Conservation (phyloP, 2,329 filamentous ascomycete species). For the Fusarium staphyleae region DNA sequence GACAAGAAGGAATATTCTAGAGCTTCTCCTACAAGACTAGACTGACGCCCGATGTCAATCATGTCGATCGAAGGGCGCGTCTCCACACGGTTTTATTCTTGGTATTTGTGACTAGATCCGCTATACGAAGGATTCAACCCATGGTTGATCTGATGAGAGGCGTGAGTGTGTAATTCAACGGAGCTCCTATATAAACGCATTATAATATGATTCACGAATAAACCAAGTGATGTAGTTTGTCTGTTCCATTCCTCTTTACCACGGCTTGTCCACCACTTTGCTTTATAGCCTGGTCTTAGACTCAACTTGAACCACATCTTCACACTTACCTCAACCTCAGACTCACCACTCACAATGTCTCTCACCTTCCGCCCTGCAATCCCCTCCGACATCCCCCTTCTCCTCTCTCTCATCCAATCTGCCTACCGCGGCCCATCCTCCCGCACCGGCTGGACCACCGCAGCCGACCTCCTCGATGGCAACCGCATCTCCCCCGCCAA, state of each 20-base stretch:
- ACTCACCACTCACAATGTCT: conserved; percentile 18
- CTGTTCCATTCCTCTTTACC: no score
- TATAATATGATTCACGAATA: no score
- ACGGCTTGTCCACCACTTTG: no score
- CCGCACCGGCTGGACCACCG: conserved; percentile 56
- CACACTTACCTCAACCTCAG: background rate
- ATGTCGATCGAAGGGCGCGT: conserved; percentile 14
- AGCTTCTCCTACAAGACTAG: background rate
- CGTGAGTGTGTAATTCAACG: no score
- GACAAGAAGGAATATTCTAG: background rate
- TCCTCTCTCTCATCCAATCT: conserved; percentile 51
- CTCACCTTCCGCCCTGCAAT: conserved; percentile 40
- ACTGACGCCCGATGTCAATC: conserved; percentile 4
- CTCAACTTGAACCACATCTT: background rate
- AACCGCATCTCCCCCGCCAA: conserved; percentile 52
- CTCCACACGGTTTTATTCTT: background rate
- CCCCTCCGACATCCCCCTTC: conserved; percentile 41
- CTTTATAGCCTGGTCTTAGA: background rate
- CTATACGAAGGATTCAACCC: background rate
- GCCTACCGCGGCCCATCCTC: conserved; percentile 54
- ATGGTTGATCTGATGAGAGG: no score
- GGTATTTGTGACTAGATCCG: background rate
- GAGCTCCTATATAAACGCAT: no score
- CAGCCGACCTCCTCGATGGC: conserved; percentile 53
- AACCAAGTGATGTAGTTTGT: no score